A percentile compares a stretch with the other conserved stretches of the same genome.
These are phyloP conservation scores for Corynascus novoguineensis DNA, from an alignment of 495 filamentous ascomycete genomes.

Conservation along the genomic window DNA sequence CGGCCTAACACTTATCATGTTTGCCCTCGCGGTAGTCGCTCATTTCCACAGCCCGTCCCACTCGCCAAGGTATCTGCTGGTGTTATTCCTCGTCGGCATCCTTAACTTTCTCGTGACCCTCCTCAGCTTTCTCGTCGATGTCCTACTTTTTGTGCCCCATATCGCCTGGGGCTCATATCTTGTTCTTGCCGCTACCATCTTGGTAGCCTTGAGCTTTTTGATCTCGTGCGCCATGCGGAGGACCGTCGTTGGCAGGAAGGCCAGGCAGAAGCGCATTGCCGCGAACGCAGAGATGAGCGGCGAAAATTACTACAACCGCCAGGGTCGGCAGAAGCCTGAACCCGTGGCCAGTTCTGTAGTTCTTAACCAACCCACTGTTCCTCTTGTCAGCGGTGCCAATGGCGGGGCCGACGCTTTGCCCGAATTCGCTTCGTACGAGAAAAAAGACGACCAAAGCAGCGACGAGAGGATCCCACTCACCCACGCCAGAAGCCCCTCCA, in stretches of 20 bases:
- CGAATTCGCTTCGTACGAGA: constrained; percentile 75
- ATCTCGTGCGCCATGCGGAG: constrained; percentile 96
- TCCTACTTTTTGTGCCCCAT: constrained; percentile 94
- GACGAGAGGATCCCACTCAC: constrained; percentile 87
- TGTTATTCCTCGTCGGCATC: constrained; percentile 76
- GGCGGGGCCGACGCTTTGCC: constrained; percentile 55
- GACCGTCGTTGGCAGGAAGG: constrained; percentile 86
- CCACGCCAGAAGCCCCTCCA: constrained; percentile 50
- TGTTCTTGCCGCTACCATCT: constrained; percentile 82
- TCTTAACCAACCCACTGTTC: constrained; percentile 49
- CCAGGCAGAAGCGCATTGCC: constrained; percentile 81
- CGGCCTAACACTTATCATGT: constrained; percentile 75
- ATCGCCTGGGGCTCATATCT: constrained; percentile 92
- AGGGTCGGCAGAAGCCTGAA: constrained; percentile 48
- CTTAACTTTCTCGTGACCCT: constrained; percentile 79
- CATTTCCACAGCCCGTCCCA: constrained; percentile 91
- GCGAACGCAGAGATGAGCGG: constrained; percentile 95
- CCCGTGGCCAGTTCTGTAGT: constrained; percentile 36
- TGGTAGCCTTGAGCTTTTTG: constrained; percentile 76
- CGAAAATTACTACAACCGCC: constrained; percentile 78
- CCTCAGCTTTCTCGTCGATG: constrained; percentile 87
- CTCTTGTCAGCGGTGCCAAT: constrained; percentile 49
- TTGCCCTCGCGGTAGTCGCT: constrained; percentile 69
- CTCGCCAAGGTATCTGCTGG: constrained; percentile 81
- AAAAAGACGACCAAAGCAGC: constrained; percentile 52